A percentile compares a stretch with the other conserved stretches of the same genome.
phyloP scores from a whole-genome alignment of 352 stramenopile species.

The Phytophthora quininea region DNA sequence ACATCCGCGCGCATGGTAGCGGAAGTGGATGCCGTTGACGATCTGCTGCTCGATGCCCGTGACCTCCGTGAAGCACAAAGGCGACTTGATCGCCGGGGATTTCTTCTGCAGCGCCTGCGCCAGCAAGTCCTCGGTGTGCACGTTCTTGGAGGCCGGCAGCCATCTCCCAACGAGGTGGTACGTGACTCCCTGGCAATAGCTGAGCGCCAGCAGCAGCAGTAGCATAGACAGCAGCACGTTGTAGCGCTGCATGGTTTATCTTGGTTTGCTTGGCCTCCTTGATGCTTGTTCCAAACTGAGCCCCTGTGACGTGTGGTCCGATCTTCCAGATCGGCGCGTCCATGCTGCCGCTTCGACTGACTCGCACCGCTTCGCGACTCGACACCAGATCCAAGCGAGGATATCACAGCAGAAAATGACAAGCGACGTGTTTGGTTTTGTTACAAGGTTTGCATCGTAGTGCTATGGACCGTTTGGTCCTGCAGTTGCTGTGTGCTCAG shows the following conservation, averaged over 20 bases:
- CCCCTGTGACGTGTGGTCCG: constrained; percentile 1
- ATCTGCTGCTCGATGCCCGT: constrained; percentile 59
- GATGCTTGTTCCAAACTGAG: constrained; percentile 34
- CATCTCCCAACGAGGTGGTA: constrained; percentile 48
- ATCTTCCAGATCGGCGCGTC: not conserved
- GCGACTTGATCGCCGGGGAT: constrained; percentile 17
- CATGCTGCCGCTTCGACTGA: constrained; percentile 3
- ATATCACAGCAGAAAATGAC: not conserved
- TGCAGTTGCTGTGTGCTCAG: constrained; percentile 9
- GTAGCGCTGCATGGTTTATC: constrained; percentile 9
- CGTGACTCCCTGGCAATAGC: constrained; percentile 13
- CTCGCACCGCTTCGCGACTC: constrained; percentile 6
- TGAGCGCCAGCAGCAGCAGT: constrained; percentile 13
- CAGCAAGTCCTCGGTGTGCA: constrained; percentile 38
- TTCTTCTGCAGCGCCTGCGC: constrained; percentile 39
- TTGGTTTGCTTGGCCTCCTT: constrained; percentile 12
- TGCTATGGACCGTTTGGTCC: not conserved
- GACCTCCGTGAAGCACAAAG: constrained; percentile 53
- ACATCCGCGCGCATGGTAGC: constrained; percentile 56
- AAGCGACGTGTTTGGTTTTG: not conserved
- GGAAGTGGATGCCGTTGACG: constrained; percentile 69
- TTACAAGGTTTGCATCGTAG: not conserved
- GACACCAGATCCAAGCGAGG: not conserved
- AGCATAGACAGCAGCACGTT: constrained; percentile 16
- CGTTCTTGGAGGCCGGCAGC: constrained; percentile 43